Evolutionary conservation across 805 yeast genomes (phyloP).

Genomic region (Starmerella sirachaensis): DNA sequence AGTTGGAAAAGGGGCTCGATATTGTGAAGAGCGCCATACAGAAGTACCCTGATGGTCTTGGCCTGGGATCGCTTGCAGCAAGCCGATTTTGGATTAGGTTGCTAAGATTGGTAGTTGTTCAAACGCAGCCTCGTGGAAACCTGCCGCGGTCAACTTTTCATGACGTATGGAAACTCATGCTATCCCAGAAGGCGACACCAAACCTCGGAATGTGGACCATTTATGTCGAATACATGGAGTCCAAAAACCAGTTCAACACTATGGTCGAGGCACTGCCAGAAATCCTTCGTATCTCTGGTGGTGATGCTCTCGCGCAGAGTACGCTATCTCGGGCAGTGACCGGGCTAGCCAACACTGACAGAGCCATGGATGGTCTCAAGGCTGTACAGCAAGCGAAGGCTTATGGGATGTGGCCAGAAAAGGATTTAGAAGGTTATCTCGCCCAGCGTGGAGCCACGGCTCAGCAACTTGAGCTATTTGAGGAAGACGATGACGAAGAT

Average conservation of each 20-base stretch:
- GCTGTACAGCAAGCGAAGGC: constrained; percentile 18
- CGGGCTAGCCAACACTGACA: constrained; percentile 20
- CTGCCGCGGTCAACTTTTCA: constrained; percentile 11
- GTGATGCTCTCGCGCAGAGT: constrained; percentile 11
- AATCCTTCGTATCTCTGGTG: constrained; percentile 7
- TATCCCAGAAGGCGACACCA: constrained; percentile 9
- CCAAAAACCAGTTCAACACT: constrained; percentile 17
- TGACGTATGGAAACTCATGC: constrained; percentile 17
- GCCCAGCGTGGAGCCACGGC: constrained; percentile 17
- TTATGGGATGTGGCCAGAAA: constrained; percentile 18
- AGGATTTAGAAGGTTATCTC: constrained; percentile 14
- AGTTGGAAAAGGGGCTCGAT: constrained; percentile 21
- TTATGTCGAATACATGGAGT: constrained; percentile 16
- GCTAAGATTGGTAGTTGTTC: constrained; percentile 18
- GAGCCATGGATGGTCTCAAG: constrained; percentile 18
- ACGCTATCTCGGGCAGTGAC: constrained; percentile 14
- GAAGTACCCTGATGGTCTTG: constrained; percentile 13
- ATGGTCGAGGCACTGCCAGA: constrained; percentile 13
- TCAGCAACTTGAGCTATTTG: constrained; percentile 19
- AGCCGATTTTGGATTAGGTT: constrained; percentile 21
- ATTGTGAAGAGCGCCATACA: constrained; percentile 13
- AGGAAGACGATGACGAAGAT: constrained; percentile 25
- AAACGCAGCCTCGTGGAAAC: constrained; percentile 16
- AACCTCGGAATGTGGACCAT: constrained; percentile 17
- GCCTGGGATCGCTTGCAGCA: constrained; percentile 15